phyloP scores from a whole-genome alignment of 1,139 yeast genomes.

The Debaryomyces psychrophilus region DNA sequence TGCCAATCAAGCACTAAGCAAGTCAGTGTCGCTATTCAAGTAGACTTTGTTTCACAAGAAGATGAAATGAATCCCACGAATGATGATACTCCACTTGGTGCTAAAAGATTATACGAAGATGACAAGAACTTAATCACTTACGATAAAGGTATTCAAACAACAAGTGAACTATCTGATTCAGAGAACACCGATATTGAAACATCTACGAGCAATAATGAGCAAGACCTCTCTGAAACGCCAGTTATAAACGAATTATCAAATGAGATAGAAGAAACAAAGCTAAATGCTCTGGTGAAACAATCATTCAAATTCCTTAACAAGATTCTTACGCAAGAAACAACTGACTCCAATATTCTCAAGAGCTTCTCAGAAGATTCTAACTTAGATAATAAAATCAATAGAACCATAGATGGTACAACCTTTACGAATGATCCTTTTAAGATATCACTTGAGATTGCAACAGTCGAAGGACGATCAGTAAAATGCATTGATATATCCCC shows the following conservation, averaged over 20 bases:
- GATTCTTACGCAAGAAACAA: conserved; percentile 16
- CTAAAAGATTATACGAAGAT: neutral
- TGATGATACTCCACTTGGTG: neutral
- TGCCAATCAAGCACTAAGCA: conserved; percentile 15
- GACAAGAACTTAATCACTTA: conserved; percentile 26
- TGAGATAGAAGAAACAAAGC: conserved; percentile 7
- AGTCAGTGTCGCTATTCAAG: conserved; percentile 33
- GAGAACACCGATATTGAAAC: neutral
- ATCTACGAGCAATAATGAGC: too few species aligned
- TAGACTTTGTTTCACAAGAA: conserved; percentile 17
- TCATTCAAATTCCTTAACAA: conserved; percentile 24
- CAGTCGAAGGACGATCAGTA: conserved; percentile 27
- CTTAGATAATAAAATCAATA: neutral
- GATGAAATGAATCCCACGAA: neutral
- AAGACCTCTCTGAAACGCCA: neutral
- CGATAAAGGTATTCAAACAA: conserved; percentile 36
- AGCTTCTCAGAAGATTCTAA: conserved; percentile 16
- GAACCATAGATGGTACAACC: neutral
- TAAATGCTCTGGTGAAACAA: conserved; percentile 20
- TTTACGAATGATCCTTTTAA: conserved; percentile 3
- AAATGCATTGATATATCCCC: conserved; percentile 46
- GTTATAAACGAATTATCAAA: neutral
- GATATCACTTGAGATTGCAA: neutral
- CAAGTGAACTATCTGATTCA: neutral
- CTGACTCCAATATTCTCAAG: conserved; percentile 13